Percentiles rank a stretch among this genome's conserved stretches.
Conservation (phyloP, 2,329 filamentous ascomycete species). For the Alternaria sp. region DNA sequence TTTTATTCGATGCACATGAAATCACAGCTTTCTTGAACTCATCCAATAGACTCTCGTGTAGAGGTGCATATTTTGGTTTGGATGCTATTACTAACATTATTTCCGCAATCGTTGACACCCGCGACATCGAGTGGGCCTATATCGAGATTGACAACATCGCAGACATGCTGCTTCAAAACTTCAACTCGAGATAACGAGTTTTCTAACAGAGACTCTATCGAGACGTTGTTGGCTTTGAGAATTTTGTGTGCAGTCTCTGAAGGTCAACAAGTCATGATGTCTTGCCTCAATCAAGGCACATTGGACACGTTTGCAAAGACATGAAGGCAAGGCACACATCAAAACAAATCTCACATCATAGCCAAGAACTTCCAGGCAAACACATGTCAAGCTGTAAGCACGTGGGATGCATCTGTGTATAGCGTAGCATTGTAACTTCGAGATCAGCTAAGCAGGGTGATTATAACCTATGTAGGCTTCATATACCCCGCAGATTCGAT, state of each 20-base stretch:
- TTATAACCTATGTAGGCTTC: neutral
- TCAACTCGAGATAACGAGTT: neutral
- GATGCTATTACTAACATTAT: too few species aligned
- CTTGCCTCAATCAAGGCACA: neutral
- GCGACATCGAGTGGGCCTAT: too few species aligned
- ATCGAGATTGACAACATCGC: too few species aligned
- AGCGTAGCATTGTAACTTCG: neutral
- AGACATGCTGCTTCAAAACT: too few species aligned
- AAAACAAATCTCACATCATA: too few species aligned
- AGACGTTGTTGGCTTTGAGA: too few species aligned
- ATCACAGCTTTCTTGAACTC: neutral
- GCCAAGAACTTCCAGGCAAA: too few species aligned
- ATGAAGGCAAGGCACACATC: neutral
- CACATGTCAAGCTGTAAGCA: neutral
- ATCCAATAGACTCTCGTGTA: neutral
- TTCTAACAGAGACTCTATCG: neutral
- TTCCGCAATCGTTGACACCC: too few species aligned
- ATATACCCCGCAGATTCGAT: neutral
- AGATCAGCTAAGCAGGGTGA: neutral
- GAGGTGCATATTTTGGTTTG: fast-evolving
- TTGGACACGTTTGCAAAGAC: neutral
- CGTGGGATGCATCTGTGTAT: neutral
- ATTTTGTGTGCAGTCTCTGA: too few species aligned
- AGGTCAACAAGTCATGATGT: neutral
- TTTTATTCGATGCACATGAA: neutral